A percentile compares a stretch with the other conserved stretches of the same genome.
These are phyloP conservation scores for Lactarius vividus DNA, from an alignment of 768 basidiomycete genomes.

Conservation along the genomic window DNA sequence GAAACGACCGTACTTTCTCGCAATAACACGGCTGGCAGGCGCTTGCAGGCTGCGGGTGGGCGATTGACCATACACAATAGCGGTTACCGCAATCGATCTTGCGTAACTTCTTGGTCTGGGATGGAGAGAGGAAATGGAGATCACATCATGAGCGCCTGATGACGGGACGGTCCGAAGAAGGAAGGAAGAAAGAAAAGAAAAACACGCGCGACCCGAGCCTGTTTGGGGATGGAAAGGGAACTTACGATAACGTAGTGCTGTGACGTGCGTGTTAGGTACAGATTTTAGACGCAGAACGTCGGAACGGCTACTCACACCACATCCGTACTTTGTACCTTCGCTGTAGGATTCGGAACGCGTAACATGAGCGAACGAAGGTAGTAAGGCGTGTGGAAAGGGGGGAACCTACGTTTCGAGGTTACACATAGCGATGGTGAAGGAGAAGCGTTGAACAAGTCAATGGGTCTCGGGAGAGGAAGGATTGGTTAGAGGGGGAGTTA, in stretches of 20 bases:
- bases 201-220: constrained; percentile 14
- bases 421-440: constrained; percentile 34
- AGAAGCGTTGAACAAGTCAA: neutral
- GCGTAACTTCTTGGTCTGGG: constrained; percentile 48
- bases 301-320: constrained; percentile 45
- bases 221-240: constrained; percentile 22
- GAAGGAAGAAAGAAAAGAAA: neutral
- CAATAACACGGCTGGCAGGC: constrained; percentile 43
- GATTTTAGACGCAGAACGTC: constrained; percentile 30
- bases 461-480: constrained; percentile 7
- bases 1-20: constrained; percentile 37
- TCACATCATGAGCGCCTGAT: constrained; percentile 14
- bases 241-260: constrained; percentile 71
- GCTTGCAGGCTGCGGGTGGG: constrained; percentile 37
- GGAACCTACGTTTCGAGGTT: constrained; percentile 40
- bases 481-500: constrained; percentile 2
- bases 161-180: constrained; percentile 15
- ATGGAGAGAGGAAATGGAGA: constrained; percentile 14
- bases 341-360: constrained; percentile 40
- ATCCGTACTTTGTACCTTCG: constrained; percentile 72
- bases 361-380: constrained; percentile 32
- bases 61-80: constrained; percentile 41
- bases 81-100: constrained; percentile 56
- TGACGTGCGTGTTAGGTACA: constrained; percentile 23
- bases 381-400: constrained; percentile 14